Base-by-base conservation (phyloP, 495 filamentous ascomycete genomes). In the Stereocaulon alpinum region DNA sequence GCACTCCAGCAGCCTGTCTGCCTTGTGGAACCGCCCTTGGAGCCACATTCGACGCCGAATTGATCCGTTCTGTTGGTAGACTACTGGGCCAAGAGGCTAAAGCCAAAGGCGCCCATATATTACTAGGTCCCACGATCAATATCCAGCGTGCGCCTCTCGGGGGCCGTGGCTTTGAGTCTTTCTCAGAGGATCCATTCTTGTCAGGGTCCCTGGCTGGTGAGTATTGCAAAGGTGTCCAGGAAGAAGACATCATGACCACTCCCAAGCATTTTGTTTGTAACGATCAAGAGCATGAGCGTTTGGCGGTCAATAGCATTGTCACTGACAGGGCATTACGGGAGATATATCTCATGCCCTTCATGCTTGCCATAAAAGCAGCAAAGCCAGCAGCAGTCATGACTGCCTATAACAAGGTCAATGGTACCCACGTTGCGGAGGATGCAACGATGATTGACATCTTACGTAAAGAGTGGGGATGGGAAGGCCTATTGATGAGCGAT, bases 231-330 rank as follows among this genome's bases (percentile, higher is more conserved):
- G 86, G 86, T 12, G 79, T 92, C 42, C 85, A 92, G 68, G 77
- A 77, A 15, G 37, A 85, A 41, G 84, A 85, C 3, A 80, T 91
- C 24, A 81, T 80, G 24, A 84, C 86, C 0, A 87, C 84, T 1
- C 72, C 89, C 51, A 92, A 91, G 75, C 88, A 92, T 67, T 92
- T 88, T 65, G 82, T 87, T n/a, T 84, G 81, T 62, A 92, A 91
- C 68, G 88, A 91, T 65, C 84, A 86, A 66, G 87, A 92, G 65
- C 82, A 86, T 58, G 80, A 82, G 69, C 74, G 88, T 0, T 80
- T 86, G 73, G 82, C 80, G 0, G 83, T 89, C 2, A 74, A 84
- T 67, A 81, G 77, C 45, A 81, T 85, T 50, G 72, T 91, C 18
- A 84, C 84, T 1, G 77, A 86, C 53, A 77, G 88, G 22, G 83